These are phyloP conservation scores for Brassica carinata DNA, from an alignment of 345 rosid genomes.

Conservation along the genomic window DNA sequence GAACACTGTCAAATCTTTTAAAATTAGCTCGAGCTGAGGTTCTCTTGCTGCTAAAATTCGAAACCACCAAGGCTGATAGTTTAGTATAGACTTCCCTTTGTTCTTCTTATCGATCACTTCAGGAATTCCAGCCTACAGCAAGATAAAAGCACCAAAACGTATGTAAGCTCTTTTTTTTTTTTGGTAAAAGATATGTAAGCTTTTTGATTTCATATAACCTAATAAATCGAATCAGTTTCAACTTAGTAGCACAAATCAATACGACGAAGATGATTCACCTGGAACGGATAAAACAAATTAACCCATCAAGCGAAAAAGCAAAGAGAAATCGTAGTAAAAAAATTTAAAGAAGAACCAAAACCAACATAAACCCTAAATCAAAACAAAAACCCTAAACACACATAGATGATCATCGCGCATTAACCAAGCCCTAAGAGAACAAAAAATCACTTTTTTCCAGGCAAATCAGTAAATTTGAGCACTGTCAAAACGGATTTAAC, in stretches of 20 bases:
- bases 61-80: slow-evolving; percentile 54
- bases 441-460: not conserved
- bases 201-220: no score
- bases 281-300: not conserved
- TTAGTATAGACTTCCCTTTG: slow-evolving; percentile 67
- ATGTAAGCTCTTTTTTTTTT: no score
- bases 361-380: slow-evolving; percentile 12
- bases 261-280: not conserved
- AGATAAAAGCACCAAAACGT: slow-evolving; percentile 15
- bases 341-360: not conserved
- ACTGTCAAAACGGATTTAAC: not conserved
- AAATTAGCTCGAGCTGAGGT: slow-evolving; percentile 43
- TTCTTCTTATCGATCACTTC: slow-evolving; percentile 62
- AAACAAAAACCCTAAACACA: slow-evolving; percentile 13
- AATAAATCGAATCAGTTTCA: no score
- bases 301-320: not conserved
- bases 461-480: not conserved
- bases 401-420: slow-evolving; percentile 24
- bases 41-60: slow-evolving; percentile 34
- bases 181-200: no score
- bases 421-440: not conserved
- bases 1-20: slow-evolving; percentile 71
- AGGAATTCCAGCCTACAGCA: slow-evolving; percentile 46
- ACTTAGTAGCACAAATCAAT: not conserved
- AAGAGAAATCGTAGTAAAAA: not conserved